These are phyloP conservation scores for Talaromyces rugulosus DNA, from an alignment of 2,329 filamentous ascomycete species.

Conservation along the genomic window DNA sequence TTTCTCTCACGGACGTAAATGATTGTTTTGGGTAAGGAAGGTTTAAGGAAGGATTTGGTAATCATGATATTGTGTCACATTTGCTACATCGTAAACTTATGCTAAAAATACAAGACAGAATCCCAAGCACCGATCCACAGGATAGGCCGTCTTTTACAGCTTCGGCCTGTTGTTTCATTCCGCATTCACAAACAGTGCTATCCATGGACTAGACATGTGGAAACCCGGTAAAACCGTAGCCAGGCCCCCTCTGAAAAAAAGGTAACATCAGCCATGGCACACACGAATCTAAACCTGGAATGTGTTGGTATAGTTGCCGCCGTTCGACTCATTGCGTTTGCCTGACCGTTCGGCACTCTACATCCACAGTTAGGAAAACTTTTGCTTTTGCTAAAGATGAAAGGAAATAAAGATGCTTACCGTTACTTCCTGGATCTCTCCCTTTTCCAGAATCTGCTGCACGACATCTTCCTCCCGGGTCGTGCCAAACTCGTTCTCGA, in stretches of 20 bases:
- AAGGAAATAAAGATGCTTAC: conserved; percentile 36
- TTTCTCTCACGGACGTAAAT: too few relatives aligned
- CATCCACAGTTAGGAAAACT: background rate
- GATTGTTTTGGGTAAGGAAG: too few relatives aligned
- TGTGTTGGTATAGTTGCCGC: conserved; percentile 6
- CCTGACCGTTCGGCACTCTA: conserved; percentile 29
- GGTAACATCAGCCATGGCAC: background rate
- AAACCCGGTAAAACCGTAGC: conserved; percentile 4
- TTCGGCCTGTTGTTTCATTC: too few relatives aligned
- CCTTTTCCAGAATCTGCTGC: conserved; percentile 73
- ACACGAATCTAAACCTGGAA: conserved; percentile 6
- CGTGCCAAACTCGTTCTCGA: conserved; percentile 87
- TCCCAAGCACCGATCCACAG: too few relatives aligned
- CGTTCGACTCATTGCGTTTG: conserved; percentile 12
- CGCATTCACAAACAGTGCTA: too few relatives aligned
- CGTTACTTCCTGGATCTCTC: conserved; percentile 60
- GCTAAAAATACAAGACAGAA: background rate
- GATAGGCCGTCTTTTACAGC: background rate
- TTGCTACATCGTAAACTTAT: background rate
- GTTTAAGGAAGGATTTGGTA: background rate
- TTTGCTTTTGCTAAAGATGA: background rate
- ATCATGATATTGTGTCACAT: background rate
- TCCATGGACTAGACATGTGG: background rate
- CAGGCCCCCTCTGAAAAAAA: background rate
- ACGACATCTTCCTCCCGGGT: conserved; percentile 74